Base-by-base conservation (phyloP, 106 monocot genomes). In the Allium fistulosum region DNA sequence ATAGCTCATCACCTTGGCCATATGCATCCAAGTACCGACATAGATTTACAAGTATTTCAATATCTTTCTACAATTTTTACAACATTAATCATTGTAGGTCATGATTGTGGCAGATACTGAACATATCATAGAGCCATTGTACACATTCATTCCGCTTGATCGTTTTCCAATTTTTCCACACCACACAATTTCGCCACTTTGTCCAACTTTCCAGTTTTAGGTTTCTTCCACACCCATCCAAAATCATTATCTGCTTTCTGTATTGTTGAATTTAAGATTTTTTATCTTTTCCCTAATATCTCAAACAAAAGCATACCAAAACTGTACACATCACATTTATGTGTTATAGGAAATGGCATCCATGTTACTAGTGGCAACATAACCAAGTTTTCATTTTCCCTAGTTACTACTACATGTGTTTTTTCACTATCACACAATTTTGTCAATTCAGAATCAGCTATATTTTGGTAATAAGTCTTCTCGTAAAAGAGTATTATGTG, bases 11-110 rank as follows among this genome's bases (percentile, higher is more conserved):
- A n/a, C n/a, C n/a, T n/a, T n/a, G n/a, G n/a, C n/a, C n/a, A n/a
- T n/a, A n/a, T n/a, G 52, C 9, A 53, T 53, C 12, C 52, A 53
- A 8, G 7, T 53, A 53, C 52, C 12, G 52, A 48, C 67, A 76
- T 12, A 69, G 75, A 26, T 76, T 76, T 1, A 10, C 28, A 14
- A 69, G 69, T 10, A 14, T 17, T n/a, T 26, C 8, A 22, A 81
- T 76, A 45, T 81, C 72, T 77, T 14, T 76, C 81, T 50, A 81
- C 14, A 76, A 81, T 77, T 59, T 73, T 77, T 55, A 77, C 68
- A n/a, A 77, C 77, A 2, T 4, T 53, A 13, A 58, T 73, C 77
- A 81, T 81, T 11, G 51, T 10, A 28, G 77, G 81, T 51, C 81
- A 69, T 8, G 12, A n/a, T n/a, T n/a, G n/a, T n/a, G n/a, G n/a